Conservation (phyloP, 2,329 filamentous ascomycete species). For the Diaporthe batatas region DNA sequence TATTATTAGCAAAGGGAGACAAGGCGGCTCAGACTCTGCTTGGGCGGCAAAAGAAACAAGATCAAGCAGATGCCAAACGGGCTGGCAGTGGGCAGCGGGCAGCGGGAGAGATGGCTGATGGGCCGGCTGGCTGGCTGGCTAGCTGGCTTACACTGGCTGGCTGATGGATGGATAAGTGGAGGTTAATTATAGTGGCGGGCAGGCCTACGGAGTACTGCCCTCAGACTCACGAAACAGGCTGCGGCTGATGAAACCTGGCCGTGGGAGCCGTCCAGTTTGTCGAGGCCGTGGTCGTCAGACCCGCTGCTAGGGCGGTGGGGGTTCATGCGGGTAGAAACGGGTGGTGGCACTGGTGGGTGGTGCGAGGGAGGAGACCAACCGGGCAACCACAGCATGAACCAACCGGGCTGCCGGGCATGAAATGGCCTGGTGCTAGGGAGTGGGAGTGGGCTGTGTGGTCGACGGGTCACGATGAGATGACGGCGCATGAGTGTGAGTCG, state of each 20-base stretch:
- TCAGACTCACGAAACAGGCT: constrained; percentile 37
- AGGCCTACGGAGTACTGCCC: constrained; percentile 13
- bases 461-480: not conserved
- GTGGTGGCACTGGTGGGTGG: no score
- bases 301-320: constrained; percentile 26
- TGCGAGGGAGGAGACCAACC: not conserved
- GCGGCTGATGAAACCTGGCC: constrained; percentile 36
- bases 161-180: no score
- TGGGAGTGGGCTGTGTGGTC: not conserved
- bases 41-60: not conserved
- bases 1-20: constrained; percentile 31
- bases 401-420: not conserved
- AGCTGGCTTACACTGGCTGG: no score
- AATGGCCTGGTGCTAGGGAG: not conserved
- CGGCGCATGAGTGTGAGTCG: constrained; percentile 2
- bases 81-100: not conserved
- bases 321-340: constrained; percentile 28
- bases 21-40: not conserved
- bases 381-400: constrained; percentile 1
- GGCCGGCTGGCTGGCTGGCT: not conserved
- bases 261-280: constrained; percentile 24
- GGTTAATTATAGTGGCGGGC: constrained; percentile 32
- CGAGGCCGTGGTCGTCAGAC: constrained; percentile 18
- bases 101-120: not conserved
- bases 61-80: not conserved